Conservation (phyloP, 2,329 filamentous ascomycete genomes). For the Aspergillus ochraceoroseus region DNA sequence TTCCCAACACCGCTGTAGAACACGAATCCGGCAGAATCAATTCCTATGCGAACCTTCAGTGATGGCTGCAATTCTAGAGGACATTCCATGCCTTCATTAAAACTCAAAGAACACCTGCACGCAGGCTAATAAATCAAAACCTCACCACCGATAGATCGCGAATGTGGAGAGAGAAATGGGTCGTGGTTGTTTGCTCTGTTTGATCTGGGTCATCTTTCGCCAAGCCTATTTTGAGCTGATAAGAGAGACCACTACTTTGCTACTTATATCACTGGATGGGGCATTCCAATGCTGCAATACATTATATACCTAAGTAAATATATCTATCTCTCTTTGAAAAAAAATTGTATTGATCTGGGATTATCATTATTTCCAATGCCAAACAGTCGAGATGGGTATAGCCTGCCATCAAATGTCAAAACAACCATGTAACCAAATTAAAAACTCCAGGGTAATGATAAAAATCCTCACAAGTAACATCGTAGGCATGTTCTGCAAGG, state of each 20-base stretch:
- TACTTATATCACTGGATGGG: no score
- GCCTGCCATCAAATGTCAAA: slow-evolving; percentile 1
- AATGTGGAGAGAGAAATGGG: slow-evolving; percentile 12
- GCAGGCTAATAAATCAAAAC: neutral
- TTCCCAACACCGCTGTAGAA: neutral
- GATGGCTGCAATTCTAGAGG: neutral
- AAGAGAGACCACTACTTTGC: no score
- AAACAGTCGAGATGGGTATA: slow-evolving; percentile 8
- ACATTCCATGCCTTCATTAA: neutral
- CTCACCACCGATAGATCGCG: slow-evolving; percentile 2
- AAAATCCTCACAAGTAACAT: slow-evolving; percentile 2
- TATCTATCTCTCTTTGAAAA: no score
- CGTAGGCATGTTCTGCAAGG: slow-evolving; percentile 1
- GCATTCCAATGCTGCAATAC: no score
- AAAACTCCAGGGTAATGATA: neutral
- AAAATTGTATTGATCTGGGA: slow-evolving; percentile 2
- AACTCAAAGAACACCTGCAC: neutral
- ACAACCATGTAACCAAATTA: neutral
- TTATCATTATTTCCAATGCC: slow-evolving; percentile 3
- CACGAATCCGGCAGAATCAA: neutral
- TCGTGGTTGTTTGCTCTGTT: slow-evolving; percentile 27
- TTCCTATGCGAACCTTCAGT: neutral
- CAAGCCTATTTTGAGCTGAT: no score
- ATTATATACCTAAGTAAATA: no score
- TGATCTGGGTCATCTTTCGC: slow-evolving; percentile 21